Conservation (phyloP, 352 stramenopile species). For the Saprolegnia parasitica region DNA sequence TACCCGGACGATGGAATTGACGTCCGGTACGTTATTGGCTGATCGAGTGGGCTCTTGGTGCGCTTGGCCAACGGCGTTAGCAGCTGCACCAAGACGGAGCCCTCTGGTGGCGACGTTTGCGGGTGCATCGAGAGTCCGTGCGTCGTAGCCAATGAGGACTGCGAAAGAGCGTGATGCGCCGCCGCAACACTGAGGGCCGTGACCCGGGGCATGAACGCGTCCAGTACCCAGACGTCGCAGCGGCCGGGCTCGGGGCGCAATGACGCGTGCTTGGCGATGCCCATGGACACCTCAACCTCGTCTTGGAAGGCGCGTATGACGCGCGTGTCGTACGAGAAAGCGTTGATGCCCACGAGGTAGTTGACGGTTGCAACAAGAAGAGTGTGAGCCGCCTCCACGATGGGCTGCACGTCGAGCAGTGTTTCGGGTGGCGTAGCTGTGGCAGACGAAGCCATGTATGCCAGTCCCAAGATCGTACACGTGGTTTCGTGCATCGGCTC, state of each 20-base stretch:
- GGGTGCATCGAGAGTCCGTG: conserved; percentile 22
- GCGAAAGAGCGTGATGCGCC: neutral
- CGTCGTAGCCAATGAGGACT: neutral
- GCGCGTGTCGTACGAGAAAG: conserved; percentile 57
- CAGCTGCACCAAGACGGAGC: conserved; percentile 15
- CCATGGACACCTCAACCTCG: conserved; percentile 32
- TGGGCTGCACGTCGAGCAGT: conserved; percentile 36
- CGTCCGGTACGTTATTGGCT: conserved; percentile 76
- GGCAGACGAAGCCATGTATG: conserved; percentile 11
- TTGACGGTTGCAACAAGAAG: conserved; percentile 47
- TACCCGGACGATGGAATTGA: conserved; percentile 82
- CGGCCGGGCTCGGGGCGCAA: conserved; percentile 36
- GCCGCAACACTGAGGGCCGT: conserved; percentile 37
- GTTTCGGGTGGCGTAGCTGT: neutral
- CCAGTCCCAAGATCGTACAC: conserved; percentile 25
- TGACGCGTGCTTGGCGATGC: conserved; percentile 52
- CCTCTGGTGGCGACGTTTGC: conserved; percentile 1
- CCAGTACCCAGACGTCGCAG: conserved; percentile 45
- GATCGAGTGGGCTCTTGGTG: conserved; percentile 37
- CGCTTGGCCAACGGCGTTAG: neutral
- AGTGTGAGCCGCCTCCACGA: conserved; percentile 52
- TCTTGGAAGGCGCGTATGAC: conserved; percentile 55
- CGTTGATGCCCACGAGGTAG: conserved; percentile 54
- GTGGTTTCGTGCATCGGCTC: conserved; percentile 20
- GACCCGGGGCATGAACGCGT: conserved; percentile 64